Evolutionary conservation across 345 rosid genomes (phyloP).

Genomic region (Hibiscus syriacus): DNA sequence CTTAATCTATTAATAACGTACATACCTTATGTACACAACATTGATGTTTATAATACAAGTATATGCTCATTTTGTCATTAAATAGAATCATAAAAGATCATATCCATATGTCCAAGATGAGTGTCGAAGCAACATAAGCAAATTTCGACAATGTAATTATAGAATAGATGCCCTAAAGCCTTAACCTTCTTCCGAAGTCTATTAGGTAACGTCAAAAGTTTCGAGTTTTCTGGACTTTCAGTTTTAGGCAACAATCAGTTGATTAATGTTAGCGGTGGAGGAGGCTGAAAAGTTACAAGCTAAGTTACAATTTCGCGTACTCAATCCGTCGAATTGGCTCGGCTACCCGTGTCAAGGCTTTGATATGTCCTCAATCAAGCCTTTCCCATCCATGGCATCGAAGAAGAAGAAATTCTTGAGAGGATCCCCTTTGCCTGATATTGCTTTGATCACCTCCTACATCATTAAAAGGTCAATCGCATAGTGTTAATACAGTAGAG

Average conservation of each 20-base stretch:
- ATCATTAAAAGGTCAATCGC: conserved; percentile 1
- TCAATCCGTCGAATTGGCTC: conserved; percentile 4
- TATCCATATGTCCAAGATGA: neutral
- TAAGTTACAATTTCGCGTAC: neutral
- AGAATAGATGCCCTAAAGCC: neutral
- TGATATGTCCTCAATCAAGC: conserved; percentile 80
- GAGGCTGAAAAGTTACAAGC: neutral
- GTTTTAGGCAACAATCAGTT: neutral
- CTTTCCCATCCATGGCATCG: conserved; percentile 83
- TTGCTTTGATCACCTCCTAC: conserved; percentile 87
- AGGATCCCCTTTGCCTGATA: conserved; percentile 84
- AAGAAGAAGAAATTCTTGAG: conserved; percentile 87
- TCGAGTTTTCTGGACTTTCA: neutral
- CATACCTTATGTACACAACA: too few species aligned
- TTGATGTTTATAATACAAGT: neutral
- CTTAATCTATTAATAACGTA: too few species aligned
- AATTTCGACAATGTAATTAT: neutral
- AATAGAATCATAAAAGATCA: neutral
- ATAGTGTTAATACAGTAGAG: neutral
- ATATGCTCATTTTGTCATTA: neutral
- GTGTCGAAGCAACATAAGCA: neutral
- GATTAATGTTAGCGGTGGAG: neutral
- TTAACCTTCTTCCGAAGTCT: too few species aligned
- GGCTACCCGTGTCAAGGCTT: conserved; percentile 14
- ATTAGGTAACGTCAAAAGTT: neutral